A percentile compares a stretch with the other conserved stretches of the same genome.
Conservation (phyloP, 2,329 filamentous ascomycete species). For the Akanthomyces muscarius region DNA sequence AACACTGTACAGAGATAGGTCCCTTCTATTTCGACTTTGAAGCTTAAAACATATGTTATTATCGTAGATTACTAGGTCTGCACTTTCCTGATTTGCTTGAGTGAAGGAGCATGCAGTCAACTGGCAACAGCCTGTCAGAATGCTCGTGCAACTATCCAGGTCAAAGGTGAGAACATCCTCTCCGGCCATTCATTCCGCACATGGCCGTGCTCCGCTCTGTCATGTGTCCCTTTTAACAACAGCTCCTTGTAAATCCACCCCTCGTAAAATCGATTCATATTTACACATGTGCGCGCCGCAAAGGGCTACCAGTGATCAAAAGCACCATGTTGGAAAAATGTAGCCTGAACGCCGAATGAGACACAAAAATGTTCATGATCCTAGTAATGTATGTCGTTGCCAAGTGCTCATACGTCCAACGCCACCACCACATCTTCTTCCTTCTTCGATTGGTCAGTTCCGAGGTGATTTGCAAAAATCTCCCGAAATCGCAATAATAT, state of each 20-base stretch:
- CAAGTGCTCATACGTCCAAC: neutral
- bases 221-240: neutral
- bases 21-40: neutral
- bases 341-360: neutral
- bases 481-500: conserved; percentile 24
- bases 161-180: neutral
- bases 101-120: neutral
- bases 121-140: neutral
- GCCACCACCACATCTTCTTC: neutral
- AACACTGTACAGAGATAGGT: neutral
- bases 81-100: neutral
- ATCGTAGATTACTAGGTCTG: neutral
- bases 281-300: neutral
- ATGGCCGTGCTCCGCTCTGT: neutral
- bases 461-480: neutral
- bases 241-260: neutral
- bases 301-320: neutral
- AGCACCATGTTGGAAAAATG: neutral
- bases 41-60: neutral
- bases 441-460: neutral
- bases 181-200: neutral
- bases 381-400: neutral
- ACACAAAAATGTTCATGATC: neutral
- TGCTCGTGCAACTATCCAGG: neutral
- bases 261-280: neutral